Evolutionary conservation across 257 asterid species (phyloP), one percentile per base, ranked within the genome.

Genomic region (Rauvolfia tetraphylla): DNA sequence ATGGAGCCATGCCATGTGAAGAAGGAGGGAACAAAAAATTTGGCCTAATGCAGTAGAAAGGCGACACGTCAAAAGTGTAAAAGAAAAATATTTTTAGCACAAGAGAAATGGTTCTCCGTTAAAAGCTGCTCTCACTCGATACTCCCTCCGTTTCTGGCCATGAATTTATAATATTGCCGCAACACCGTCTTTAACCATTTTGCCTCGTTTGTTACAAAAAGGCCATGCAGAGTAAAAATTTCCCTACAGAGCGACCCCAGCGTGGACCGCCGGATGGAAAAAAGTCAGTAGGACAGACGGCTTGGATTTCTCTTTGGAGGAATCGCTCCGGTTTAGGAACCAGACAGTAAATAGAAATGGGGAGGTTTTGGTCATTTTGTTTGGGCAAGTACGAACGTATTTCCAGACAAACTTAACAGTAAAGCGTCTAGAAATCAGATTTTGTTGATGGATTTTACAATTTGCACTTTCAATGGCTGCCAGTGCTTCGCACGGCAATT

Each of bases 51-150:
- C 65, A 38, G 27, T 0, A 34, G 20, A 34, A 34, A 5, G 0
- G 7, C 2, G 71, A 29, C 33, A 53, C 44, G 49, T 20, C 31
- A 53, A 22, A 34, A 34, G 54, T 38, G 76, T 10, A 11, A 56
- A 57, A 56, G 1, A 56, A 57, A 56, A 2, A 31, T 15, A 25
- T 20, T 56, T n/a, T 42, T 77, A 42, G 34, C 22, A n/a, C 48
- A 42, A 72, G 22, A n/a, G 34, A 42, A 41, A 25, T 10, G 41
- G 33, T n/a, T 7, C 38, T 25, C 77, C 92, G 82, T 41, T 67
- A 76, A 86, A 89, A 87, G 92, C 88, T 79, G 91, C 76, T 36
- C 76, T 53, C 62, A 68, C 62, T 81, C 72, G 90, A 83, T 87
- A 81, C 85, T 83, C 78, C 84, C 84, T 79, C 74, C 77, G 25